Evolutionary conservation across 768 basidiomycete species (phyloP), one percentile per base, ranked within the genome.

Genomic region (Lentinula boryana): DNA sequence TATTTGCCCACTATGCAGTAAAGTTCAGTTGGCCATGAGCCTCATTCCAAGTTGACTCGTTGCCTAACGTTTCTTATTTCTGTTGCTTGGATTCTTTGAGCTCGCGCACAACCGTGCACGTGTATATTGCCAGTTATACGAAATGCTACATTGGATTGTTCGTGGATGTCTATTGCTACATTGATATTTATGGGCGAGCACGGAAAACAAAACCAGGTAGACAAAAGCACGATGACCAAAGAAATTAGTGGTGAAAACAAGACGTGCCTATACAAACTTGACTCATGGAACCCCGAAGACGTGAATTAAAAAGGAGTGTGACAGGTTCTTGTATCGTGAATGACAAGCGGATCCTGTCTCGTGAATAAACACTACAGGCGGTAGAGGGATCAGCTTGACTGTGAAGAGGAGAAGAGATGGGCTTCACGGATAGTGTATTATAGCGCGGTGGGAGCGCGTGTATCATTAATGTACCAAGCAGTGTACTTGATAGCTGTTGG

Each of bases 101-200:
- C 67, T 62, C 65, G 65, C 62, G 65, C 63, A 65, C 63, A 57
- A 51, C 61, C 63, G 67, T 64, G 66, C 66, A 64, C 72, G 72
- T 75, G 73, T 75, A 73, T 75, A 64, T 68, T 68, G 72, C 71
- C 69, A 70, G 70, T 72, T 72, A 66, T 73, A 72, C 68, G 66
- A 68, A 64, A 65, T 68, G 64, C 62, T 70, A 71, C 67, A 69
- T 58, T 62, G 54, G 50, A 56, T 9, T 48, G 63, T 63, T 62
- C 66, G 64, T 69, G 63, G 64, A 60, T 69, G 72, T 64, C 73
- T 76, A 74, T 67, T 66, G 70, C 74, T 77, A 74, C 72, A 75
- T 59, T 66, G 57, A 63, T 51, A 43, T 21, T 48, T 48, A 9
- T 8, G 36, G 51, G 62, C 61, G 58, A 31, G 59, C 36, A 65